These are phyloP conservation scores for Globisporangium camurandrum DNA, from an alignment of 352 stramenopile species.

Conservation along the genomic window DNA sequence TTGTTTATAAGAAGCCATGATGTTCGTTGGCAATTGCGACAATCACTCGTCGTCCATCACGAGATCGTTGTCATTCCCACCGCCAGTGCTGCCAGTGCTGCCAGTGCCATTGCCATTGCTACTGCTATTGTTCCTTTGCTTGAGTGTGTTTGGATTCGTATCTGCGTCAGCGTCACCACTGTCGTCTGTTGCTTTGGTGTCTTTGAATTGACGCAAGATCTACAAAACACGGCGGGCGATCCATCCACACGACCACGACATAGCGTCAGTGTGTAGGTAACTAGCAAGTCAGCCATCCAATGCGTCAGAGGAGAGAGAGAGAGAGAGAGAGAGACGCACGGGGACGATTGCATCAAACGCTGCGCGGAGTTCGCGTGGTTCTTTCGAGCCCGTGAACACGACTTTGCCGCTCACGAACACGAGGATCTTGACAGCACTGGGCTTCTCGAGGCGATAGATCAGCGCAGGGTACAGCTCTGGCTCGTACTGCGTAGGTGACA, in stretches of 20 bases:
- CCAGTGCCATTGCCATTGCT: not conserved
- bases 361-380: slow-evolving; percentile 62
- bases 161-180: not conserved
- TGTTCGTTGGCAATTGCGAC: too few species aligned
- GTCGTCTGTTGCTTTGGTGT: slow-evolving; percentile 35
- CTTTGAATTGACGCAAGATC: slow-evolving; percentile 56
- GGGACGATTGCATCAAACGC: slow-evolving; percentile 80
- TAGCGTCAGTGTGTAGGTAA: too few species aligned
- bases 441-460: slow-evolving; percentile 96
- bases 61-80: slow-evolving; percentile 17
- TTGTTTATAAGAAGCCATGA: too few species aligned
- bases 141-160: too few species aligned
- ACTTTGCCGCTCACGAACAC: slow-evolving; percentile 99
- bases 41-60: slow-evolving; percentile 31
- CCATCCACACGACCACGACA: too few species aligned
- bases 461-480: slow-evolving; percentile 98
- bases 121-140: not conserved
- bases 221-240: too few species aligned
- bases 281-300: not conserved
- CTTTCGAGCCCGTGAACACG: slow-evolving; percentile 94
- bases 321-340: slow-evolving; percentile 19
- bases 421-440: slow-evolving; percentile 96
- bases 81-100: not conserved
- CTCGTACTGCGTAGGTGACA: slow-evolving; percentile 83
- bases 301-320: slow-evolving; percentile 2